phyloP scores from a whole-genome alignment of 2,329 filamentous ascomycete genomes.

The Fusarium xyrophilum region DNA sequence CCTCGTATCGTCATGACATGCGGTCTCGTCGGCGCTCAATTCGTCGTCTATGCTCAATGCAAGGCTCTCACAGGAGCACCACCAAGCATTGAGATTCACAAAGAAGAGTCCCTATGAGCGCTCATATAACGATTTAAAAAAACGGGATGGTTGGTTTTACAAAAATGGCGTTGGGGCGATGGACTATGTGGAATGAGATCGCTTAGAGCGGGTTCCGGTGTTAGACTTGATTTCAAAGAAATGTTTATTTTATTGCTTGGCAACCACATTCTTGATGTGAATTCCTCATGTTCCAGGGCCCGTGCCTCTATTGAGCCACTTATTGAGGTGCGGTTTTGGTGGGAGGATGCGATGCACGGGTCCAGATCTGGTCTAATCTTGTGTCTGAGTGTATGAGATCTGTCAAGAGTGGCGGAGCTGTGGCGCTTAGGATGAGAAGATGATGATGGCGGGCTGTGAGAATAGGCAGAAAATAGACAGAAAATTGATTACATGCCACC shows the following conservation, averaged over 20 bases:
- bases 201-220: slow-evolving; percentile 7
- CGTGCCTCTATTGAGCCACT: slow-evolving; percentile 20
- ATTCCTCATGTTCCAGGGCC: slow-evolving; percentile 11
- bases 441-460: background rate
- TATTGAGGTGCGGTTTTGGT: slow-evolving; percentile 24
- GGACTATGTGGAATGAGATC: background rate
- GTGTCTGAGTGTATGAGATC: slow-evolving; percentile 10
- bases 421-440: background rate
- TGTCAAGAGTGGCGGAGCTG: slow-evolving; percentile 14
- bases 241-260: background rate
- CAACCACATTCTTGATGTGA: background rate
- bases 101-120: slow-evolving; percentile 48
- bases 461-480: background rate
- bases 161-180: slow-evolving; percentile 24
- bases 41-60: slow-evolving; percentile 63
- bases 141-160: background rate
- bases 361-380: slow-evolving; percentile 13
- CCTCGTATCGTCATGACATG: slow-evolving; percentile 62
- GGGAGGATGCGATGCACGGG: slow-evolving; percentile 4
- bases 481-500: background rate
- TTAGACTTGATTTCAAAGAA: slow-evolving; percentile 4
- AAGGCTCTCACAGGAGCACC: slow-evolving; percentile 60
- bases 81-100: slow-evolving; percentile 60
- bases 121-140: slow-evolving; percentile 1
- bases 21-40: slow-evolving; percentile 59